Evolutionary conservation across 371 early-diverging fungal genomes (phyloP), one percentile per base, ranked within the genome.

Genomic region (Apophysomyces variabilis): DNA sequence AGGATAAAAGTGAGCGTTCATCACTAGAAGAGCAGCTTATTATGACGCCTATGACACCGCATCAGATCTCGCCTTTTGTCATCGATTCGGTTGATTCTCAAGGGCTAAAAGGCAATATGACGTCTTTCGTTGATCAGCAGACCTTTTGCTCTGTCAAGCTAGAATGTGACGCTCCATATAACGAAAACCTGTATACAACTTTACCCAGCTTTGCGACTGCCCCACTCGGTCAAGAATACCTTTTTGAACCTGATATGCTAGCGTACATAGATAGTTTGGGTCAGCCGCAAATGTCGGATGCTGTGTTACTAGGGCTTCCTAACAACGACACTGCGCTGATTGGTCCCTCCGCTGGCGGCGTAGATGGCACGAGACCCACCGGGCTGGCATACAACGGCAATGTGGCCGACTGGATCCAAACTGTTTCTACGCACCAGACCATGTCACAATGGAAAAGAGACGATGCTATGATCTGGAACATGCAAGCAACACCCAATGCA

Each of bases 11-110:
- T 41, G 60, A 26, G 4, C 41, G 26, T 16, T 32, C 44, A 12
- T 36, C 44, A 26, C 35, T 43, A 12, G 46, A 61, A 44, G 45
- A 61, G 4, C 61, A 41, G 12, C 68, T 71, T 26, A 54, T 67
- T 16, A 68, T 66, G 68, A 74, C 71, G 35, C 74, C 74, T 36
- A 46, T 68, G 18, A 73, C 70, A 32, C 65, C 73, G 9, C 58
- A 65, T 37, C 65, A 65, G 35, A 50, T 50, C 3, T 21, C 21
- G 21, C 54, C 54, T 6, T 50, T 50, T 32, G 54, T 21, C 1
- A 21, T 50, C 18, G 54, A 58, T 6, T 11, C 58, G 37, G 32
- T 13, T 32, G 37, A 38, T 36, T 13, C n/a, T 36, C 58, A 11
- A 35, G 54, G 54, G 8, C 54, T 58, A 4, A 37, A 35, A 4